A percentile compares a stretch with the other conserved stretches of the same genome.
Conservation (phyloP, 1,284 basidiomycete genomes). For the Butyriboletus appendiculatus region DNA sequence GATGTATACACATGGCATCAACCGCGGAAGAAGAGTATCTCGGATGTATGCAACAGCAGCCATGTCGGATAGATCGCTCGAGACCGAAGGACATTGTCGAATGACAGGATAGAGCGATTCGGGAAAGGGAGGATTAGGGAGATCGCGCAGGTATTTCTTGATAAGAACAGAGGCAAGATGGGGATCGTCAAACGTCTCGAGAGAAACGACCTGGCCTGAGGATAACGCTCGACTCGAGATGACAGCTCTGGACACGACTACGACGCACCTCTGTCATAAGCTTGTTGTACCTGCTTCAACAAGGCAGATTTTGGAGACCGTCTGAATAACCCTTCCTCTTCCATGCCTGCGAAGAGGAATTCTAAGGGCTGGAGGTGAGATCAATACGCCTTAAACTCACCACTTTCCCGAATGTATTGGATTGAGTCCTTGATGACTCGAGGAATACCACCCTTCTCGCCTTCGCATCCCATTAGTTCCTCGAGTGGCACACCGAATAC, state of each 20-base stretch:
- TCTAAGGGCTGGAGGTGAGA: not conserved
- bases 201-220: slow-evolving; percentile 72
- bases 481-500: slow-evolving; percentile 80
- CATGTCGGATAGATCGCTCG: slow-evolving; percentile 56
- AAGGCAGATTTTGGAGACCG: slow-evolving; percentile 72
- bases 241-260: not conserved
- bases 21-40: slow-evolving; percentile 62
- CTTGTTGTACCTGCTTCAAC: slow-evolving; percentile 72
- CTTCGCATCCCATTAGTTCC: slow-evolving; percentile 78
- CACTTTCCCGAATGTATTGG: slow-evolving; percentile 65
- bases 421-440: slow-evolving; percentile 77
- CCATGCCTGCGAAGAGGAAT: slow-evolving; percentile 46
- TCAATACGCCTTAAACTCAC: slow-evolving; percentile 30
- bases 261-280: slow-evolving; percentile 71
- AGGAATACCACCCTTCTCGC: slow-evolving; percentile 78
- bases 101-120: slow-evolving; percentile 67
- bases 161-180: slow-evolving; percentile 82
- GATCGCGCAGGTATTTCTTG: slow-evolving; percentile 81
- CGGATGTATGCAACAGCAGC: slow-evolving; percentile 62
- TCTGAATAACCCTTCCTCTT: slow-evolving; percentile 80
- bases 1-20: slow-evolving; percentile 73
- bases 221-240: slow-evolving; percentile 10
- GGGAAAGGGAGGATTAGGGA: slow-evolving; percentile 75
- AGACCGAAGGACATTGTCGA: slow-evolving; percentile 62
- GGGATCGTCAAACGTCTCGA: slow-evolving; percentile 73